These are phyloP conservation scores for Wickerhamomyces subpelliculosus DNA, from an alignment of 805 yeast species.

Conservation along the genomic window DNA sequence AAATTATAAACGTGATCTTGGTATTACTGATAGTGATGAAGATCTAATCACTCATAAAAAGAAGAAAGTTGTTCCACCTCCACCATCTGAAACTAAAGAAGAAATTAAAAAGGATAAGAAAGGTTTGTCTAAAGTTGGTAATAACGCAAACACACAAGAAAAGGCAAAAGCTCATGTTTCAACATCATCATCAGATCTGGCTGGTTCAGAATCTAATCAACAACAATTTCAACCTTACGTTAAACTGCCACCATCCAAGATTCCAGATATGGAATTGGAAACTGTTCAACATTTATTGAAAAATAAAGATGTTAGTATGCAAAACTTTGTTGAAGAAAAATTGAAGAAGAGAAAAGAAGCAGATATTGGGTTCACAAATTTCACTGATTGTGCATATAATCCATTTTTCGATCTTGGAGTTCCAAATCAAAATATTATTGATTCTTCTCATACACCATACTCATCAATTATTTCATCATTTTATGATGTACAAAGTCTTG, in stretches of 20 bases:
- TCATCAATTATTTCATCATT: conserved; percentile 69
- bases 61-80: conserved; percentile 34
- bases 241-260: conserved; percentile 80
- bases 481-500: conserved; percentile 58
- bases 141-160: conserved; percentile 13
- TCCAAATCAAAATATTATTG: conserved; percentile 39
- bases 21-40: conserved; percentile 79
- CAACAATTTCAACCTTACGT: conserved; percentile 64
- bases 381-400: conserved; percentile 80
- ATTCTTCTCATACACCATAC: conserved; percentile 64
- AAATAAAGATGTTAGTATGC: conserved; percentile 72
- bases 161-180: conserved; percentile 11
- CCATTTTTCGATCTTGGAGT: conserved; percentile 71
- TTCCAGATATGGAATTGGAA: conserved; percentile 86
- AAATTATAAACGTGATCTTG: conserved; percentile 63
- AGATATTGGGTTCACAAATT: conserved; percentile 67
- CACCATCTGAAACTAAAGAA: conserved; percentile 4
- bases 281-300: conserved; percentile 70
- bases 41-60: conserved; percentile 73
- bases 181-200: conserved; percentile 12
- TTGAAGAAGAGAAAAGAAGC: conserved; percentile 61
- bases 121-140: conserved; percentile 12
- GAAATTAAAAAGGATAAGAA: conserved; percentile 12
- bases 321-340: conserved; percentile 80
- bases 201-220: conserved; percentile 18